These are phyloP conservation scores for Betula pendula DNA, from an alignment of 306 rosid genomes.

Conservation along the genomic window DNA sequence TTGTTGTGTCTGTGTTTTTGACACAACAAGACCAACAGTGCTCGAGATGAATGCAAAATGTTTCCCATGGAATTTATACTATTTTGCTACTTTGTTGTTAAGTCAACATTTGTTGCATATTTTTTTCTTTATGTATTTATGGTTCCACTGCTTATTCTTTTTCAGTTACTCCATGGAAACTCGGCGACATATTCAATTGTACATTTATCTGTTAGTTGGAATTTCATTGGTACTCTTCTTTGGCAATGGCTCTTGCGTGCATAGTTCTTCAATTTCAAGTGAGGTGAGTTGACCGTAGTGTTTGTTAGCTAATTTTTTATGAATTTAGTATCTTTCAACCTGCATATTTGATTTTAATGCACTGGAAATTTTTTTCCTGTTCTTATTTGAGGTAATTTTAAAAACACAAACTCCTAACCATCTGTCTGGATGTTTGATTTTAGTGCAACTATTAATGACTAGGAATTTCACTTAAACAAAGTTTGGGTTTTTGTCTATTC, in stretches of 20 bases:
- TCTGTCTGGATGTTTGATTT: not conserved
- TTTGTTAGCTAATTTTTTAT: not conserved
- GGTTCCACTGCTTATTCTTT: slow-evolving; percentile 16
- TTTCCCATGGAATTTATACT: not conserved
- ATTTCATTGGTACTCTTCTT: slow-evolving; percentile 35
- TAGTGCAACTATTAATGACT: not conserved
- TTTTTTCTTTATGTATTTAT: slow-evolving; percentile 8
- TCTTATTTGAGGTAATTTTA: not conserved
- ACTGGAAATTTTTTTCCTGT: not conserved
- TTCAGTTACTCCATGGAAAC: slow-evolving; percentile 43
- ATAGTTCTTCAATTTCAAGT: slow-evolving; percentile 38
- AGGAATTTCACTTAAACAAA: not conserved
- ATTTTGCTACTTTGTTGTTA: no score
- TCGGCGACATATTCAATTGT: slow-evolving; percentile 23
- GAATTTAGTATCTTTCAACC: not conserved
- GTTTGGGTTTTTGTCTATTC: not conserved
- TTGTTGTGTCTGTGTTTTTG: no score
- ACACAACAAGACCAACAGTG: no score
- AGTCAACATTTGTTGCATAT: not conserved
- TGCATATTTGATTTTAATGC: not conserved
- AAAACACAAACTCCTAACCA: not conserved
- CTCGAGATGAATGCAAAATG: not conserved
- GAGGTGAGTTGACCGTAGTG: slow-evolving; percentile 41
- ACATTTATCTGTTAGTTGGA: slow-evolving; percentile 32
- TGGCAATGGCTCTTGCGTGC: slow-evolving; percentile 34